These are phyloP conservation scores for Xylaria longipes DNA, from an alignment of 495 filamentous ascomycete genomes.

Conservation along the genomic window DNA sequence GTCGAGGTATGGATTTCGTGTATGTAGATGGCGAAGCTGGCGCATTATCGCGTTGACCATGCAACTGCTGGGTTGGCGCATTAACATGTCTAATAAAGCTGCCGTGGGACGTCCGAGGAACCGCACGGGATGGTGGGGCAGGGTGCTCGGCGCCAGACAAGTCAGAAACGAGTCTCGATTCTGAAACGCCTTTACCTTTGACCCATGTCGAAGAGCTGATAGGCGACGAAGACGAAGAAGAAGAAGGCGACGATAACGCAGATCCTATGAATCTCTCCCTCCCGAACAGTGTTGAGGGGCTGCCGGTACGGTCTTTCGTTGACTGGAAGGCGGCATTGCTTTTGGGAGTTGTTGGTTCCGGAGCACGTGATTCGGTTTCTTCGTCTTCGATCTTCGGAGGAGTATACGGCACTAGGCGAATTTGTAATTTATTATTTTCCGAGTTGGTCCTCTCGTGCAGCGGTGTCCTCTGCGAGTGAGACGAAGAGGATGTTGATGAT, in stretches of 20 bases:
- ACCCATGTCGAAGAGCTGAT: constrained; percentile 43
- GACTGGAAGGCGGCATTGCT: constrained; percentile 21
- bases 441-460: constrained; percentile 64
- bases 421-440: constrained; percentile 56
- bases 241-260: constrained; percentile 45
- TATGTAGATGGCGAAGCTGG: constrained; percentile 24
- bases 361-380: constrained; percentile 27
- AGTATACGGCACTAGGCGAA: constrained; percentile 61
- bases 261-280: constrained; percentile 41
- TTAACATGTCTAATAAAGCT: constrained; percentile 42
- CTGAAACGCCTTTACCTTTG: constrained; percentile 54
- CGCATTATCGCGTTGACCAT: constrained; percentile 33
- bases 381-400: constrained; percentile 51
- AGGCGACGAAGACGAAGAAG: constrained; percentile 41
- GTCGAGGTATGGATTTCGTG: constrained; percentile 44
- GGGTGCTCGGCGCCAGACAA: constrained; percentile 44
- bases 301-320: constrained; percentile 26
- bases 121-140: constrained; percentile 44
- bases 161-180: constrained; percentile 49
- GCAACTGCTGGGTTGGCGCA: constrained; percentile 32
- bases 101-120: constrained; percentile 36
- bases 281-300: constrained; percentile 30
- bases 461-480: constrained; percentile 43
- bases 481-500: constrained; percentile 36
- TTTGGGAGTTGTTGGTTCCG: constrained; percentile 21